Percentiles rank a stretch among this genome's conserved stretches.
These are phyloP conservation scores for Emergomyces africanus DNA, from an alignment of 2,329 filamentous ascomycete genomes.

Conservation along the genomic window DNA sequence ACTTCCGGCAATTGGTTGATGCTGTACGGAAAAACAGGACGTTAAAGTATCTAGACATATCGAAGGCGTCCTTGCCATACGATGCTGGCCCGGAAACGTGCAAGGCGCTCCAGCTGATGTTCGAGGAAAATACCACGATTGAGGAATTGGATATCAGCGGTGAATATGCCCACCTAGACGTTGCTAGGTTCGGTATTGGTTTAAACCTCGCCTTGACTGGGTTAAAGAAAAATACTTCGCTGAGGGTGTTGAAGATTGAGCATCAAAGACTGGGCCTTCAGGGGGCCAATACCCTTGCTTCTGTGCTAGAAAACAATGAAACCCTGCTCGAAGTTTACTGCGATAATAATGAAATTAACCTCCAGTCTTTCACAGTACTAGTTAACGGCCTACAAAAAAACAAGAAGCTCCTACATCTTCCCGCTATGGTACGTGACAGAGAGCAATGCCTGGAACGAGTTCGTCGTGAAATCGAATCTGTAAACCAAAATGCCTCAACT, in stretches of 20 bases:
- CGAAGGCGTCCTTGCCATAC: conserved; percentile 55
- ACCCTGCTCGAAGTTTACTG: conserved; percentile 54
- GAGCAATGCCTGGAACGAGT: conserved; percentile 48
- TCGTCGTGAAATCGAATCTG: conserved; percentile 42
- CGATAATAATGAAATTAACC: conserved; percentile 57
- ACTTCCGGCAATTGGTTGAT: conserved; percentile 50
- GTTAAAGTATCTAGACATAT: conserved; percentile 54
- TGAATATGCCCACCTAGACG: conserved; percentile 58
- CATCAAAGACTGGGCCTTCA: conserved; percentile 56
- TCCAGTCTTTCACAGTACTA: conserved; percentile 57
- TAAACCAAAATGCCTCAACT: conserved; percentile 29
- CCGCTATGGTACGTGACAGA: conserved; percentile 50
- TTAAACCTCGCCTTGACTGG: conserved; percentile 54
- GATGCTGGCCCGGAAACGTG: conserved; percentile 57
- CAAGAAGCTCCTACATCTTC: conserved; percentile 47
- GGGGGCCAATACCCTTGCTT: conserved; percentile 55
- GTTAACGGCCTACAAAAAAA: conserved; percentile 58
- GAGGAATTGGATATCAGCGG: conserved; percentile 58
- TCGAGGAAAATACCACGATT: conserved; percentile 54
- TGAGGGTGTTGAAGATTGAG: conserved; percentile 52
- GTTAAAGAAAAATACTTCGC: conserved; percentile 48
- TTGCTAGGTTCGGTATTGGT: conserved; percentile 54
- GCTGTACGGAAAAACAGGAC: conserved; percentile 51
- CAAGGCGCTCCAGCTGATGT: conserved; percentile 48
- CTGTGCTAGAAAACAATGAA: conserved; percentile 52